Base-by-base conservation (phyloP, 1,284 basidiomycete genomes). In the Irpex sp. region DNA sequence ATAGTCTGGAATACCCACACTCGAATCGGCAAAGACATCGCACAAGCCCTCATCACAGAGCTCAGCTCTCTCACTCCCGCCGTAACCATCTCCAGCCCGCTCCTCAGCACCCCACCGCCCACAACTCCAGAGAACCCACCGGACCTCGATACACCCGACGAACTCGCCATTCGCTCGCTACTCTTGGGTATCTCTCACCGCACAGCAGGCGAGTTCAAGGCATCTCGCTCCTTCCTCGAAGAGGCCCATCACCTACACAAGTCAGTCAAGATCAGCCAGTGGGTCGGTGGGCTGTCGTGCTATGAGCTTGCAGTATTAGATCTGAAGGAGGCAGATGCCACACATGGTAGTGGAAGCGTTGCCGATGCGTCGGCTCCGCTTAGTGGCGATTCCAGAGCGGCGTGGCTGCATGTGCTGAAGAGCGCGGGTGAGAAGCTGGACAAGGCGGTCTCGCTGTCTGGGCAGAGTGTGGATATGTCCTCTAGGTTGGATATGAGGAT, bases 1-100 rank as follows among this genome's bases (percentile, higher is more conserved):
- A 28, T 42, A 90, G 87, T 90, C 74, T 90, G 88, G 88, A 91
- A 90, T 67, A 86, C 80, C 0, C 85, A 89, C 66, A 71, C 80
- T 12, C 81, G 87, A 7, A 81, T 88, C 39, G 74, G 77, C 6
- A 74, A 75, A 28, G 72, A 74, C 3, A 77, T 83, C 12, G 87
- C 86, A 0, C 68, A 80, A 62, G 78, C 77, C 0, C 86, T 88
- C 64, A 83, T 90, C 60, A 66, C 74, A 23, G 80, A 82, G 54
- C 79, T 82, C 65, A 66, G 73, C 18, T 68, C 73, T 0, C 74
- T 87, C 37, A 78, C 80, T 1, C 87, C 83, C 2, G 68, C 75
- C 0, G 68, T 81, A 10, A 70, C 72, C 3, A 72, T 82, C 57
- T 65, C 68, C 53, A 75, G 74, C 61, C 67, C 73, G 37, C 69